Conservation (phyloP, 163 green algal species). For the Volvox carteri region DNA sequence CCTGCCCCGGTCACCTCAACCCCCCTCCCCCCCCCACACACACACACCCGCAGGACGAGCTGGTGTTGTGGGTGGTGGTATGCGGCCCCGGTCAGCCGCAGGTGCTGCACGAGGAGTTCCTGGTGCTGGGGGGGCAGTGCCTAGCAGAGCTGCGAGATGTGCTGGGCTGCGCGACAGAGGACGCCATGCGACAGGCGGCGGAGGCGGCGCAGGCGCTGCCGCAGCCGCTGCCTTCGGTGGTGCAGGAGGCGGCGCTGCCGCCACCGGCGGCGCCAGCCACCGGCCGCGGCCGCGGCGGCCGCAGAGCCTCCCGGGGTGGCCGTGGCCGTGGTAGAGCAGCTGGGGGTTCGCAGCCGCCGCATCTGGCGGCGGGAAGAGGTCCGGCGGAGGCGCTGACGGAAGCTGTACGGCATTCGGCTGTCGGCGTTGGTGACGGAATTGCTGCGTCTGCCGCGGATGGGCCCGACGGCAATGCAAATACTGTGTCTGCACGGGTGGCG, state of each 20-base stretch:
- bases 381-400: background rate
- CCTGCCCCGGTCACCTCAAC: background rate
- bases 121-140: background rate
- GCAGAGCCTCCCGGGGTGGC: background rate
- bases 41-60: slow-evolving; percentile 12
- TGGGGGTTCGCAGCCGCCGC: no score
- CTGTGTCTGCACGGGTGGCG: background rate
- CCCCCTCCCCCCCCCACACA: background rate
- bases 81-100: slow-evolving; percentile 29
- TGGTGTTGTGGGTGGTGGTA: slow-evolving; percentile 49
- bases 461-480: background rate
- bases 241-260: background rate
- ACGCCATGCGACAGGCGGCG: slow-evolving; percentile 31
- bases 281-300: background rate
- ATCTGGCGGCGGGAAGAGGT: no score
- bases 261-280: background rate
- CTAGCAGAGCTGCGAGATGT: slow-evolving; percentile 40
- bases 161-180: slow-evolving; percentile 47
- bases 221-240: background rate
- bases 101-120: slow-evolving; percentile 32
- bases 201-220: background rate
- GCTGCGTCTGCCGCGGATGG: background rate
- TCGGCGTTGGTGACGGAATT: background rate
- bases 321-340: no score
- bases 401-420: background rate